Base-by-base conservation (phyloP, 192 early-diverging fungal species). In the Lunasporangiospora selenospora region DNA sequence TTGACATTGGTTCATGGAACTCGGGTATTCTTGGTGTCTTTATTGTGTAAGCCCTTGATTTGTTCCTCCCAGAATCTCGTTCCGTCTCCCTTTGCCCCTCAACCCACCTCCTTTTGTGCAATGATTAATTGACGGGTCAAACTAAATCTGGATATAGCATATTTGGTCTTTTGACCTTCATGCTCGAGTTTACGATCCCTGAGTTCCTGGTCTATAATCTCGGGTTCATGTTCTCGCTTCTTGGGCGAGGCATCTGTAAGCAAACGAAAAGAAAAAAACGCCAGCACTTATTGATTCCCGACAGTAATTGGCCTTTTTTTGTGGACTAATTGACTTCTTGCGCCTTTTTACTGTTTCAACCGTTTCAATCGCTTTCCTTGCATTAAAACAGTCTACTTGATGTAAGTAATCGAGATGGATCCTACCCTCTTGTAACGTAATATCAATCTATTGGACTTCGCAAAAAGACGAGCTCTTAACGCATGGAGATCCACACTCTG, bases 211-310 rank as follows among this genome's bases (percentile, higher is more conserved):
- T 65, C 63, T 65, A 65, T 24, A 65, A 65, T 24, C 19, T 70
- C 52, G 67, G 67, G 13, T 70, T 70, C 45, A 56, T 70, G 67
- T 70, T 70, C 53, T 70, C 67, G 18, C 67, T 70, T 26, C 52
- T 70, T 8, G 67, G 67, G 1, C 67, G 67, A 8, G 67, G 67
- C 43, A 3, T 70, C n/a, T 65, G 63, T 65, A 65, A 65, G 53
- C 45, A 46, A 12, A 47, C 23, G 29, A 41, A 41, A 41, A 41
- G n/a, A 41, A 41, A 41, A 41, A 41, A n/a, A 41, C 40, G n/a
- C n/a, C 13, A 15, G n/a, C n/a, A 41, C n/a, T 15, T 41, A 41
- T 15, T 47, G 23, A 47, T 47, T 23, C 45, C 11, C 45, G 1
- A 1, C 15, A 11, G 45, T 15, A 15, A 9, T 47, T 27, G 45